Percentiles rank a stretch among this genome's conserved stretches.
phyloP scores from a whole-genome alignment of 257 asterid species.

The Gentiana macrophylla region DNA sequence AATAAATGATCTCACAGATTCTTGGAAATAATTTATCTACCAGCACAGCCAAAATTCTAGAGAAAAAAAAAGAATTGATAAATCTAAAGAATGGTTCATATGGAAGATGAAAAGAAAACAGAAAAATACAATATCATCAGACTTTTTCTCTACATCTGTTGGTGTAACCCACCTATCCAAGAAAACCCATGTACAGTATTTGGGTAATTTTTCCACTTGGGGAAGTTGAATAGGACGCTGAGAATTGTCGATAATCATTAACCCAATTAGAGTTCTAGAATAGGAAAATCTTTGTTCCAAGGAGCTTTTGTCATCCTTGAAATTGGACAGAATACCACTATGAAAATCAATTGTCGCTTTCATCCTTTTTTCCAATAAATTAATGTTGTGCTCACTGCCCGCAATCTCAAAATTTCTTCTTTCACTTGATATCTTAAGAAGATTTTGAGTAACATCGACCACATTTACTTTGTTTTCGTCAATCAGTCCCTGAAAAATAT shows the following conservation, averaged over 20 bases:
- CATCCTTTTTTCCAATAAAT: conserved; percentile 67
- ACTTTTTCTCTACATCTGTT: no score
- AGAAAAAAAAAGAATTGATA: no score
- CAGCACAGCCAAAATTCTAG: no score
- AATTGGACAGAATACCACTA: conserved; percentile 23
- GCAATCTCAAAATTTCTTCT: conserved; percentile 37
- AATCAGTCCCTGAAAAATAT: conserved; percentile 41
- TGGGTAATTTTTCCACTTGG: conserved; percentile 47
- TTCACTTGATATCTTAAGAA: conserved; percentile 39
- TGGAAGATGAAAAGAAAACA: no score
- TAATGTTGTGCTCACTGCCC: conserved; percentile 36
- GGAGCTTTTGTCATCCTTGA: conserved; percentile 6
- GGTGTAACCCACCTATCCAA: conserved; percentile 51
- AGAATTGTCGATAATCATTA: conserved; percentile 62
- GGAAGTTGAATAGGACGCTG: conserved; percentile 63
- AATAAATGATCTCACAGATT: no score
- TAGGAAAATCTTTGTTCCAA: conserved; percentile 2
- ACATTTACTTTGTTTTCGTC: conserved; percentile 48
- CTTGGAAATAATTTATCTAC: no score
- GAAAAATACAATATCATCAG: no score
- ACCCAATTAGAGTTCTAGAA: conserved; percentile 24
- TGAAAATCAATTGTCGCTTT: conserved; percentile 64
- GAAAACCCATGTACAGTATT: conserved; percentile 67
- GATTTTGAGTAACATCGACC: conserved; percentile 34
- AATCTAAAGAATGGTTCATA: no score